phyloP scores from a whole-genome alignment of 331 rosid species.

The Ulmus americana region DNA sequence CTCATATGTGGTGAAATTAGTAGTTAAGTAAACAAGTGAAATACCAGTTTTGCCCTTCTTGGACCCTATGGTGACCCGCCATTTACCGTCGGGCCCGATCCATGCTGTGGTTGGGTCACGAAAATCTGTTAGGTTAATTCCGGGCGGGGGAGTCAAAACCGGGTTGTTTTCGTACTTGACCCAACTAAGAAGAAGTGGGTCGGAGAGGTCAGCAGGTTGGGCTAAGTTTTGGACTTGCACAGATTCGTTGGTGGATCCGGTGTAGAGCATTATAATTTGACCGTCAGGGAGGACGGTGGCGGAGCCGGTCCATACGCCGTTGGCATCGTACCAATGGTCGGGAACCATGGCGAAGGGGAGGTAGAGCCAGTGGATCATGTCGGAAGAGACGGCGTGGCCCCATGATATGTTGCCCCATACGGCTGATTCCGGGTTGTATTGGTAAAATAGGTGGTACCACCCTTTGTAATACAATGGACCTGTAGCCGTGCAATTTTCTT shows the following conservation, averaged over 20 bases:
- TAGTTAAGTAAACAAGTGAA: slow-evolving; percentile 46
- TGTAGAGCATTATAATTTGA: slow-evolving; percentile 57
- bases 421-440: slow-evolving; percentile 76
- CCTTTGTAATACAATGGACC: slow-evolving; percentile 70
- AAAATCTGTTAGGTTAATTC: slow-evolving; percentile 38
- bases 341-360: slow-evolving; percentile 66
- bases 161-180: slow-evolving; percentile 60
- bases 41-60: slow-evolving; percentile 39
- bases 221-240: slow-evolving; percentile 80
- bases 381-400: slow-evolving; percentile 78
- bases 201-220: slow-evolving; percentile 59
- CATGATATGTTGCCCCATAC: slow-evolving; percentile 83
- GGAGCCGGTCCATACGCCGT: slow-evolving; percentile 85
- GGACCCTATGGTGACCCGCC: slow-evolving; percentile 68
- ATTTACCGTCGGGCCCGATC: slow-evolving; percentile 54
- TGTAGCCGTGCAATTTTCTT: slow-evolving; percentile 4
- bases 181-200: slow-evolving; percentile 77
- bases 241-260: slow-evolving; percentile 37
- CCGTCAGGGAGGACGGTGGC: slow-evolving; percentile 65
- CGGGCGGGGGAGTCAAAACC: slow-evolving; percentile 48
- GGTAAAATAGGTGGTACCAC: slow-evolving; percentile 84
- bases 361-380: slow-evolving; percentile 75
- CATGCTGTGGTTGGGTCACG: slow-evolving; percentile 78
- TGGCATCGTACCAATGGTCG: slow-evolving; percentile 46
- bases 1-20: slow-evolving; percentile 42